phyloP scores from a whole-genome alignment of 2,329 filamentous ascomycete genomes.

The Meredithiella fracta region DNA sequence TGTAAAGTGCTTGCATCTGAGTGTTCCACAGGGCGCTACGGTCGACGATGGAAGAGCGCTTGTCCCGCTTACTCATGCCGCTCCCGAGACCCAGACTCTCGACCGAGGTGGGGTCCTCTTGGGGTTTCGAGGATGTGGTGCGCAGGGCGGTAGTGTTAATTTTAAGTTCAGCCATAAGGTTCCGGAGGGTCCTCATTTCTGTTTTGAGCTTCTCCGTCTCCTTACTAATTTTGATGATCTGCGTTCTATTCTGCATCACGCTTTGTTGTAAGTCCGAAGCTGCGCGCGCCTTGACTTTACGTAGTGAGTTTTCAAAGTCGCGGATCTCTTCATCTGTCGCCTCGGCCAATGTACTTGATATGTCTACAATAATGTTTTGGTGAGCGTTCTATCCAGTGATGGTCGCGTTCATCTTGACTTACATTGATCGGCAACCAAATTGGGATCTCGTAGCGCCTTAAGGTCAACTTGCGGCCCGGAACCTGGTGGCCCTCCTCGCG shows the following conservation, averaged over 20 bases:
- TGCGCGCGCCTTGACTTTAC: slow-evolving; percentile 61
- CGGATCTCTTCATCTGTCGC: slow-evolving; percentile 77
- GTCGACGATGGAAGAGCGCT: slow-evolving; percentile 73
- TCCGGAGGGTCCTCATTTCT: slow-evolving; percentile 82
- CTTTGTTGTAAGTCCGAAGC: slow-evolving; percentile 81
- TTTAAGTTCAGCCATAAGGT: slow-evolving; percentile 85
- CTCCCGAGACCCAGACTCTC: slow-evolving; percentile 34
- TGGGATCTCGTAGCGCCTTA: slow-evolving; percentile 63
- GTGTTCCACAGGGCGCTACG: slow-evolving; percentile 51
- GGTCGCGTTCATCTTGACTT: slow-evolving; percentile 19
- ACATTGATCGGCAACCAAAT: slow-evolving; percentile 66
- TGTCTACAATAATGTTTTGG: slow-evolving; percentile 27
- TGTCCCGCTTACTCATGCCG: slow-evolving; percentile 52
- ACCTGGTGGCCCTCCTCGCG: slow-evolving; percentile 30
- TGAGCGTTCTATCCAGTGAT: background rate
- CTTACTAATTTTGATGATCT: slow-evolving; percentile 98
- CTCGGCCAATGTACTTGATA: slow-evolving; percentile 58
- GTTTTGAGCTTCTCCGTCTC: slow-evolving; percentile 94
- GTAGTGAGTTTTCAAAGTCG: slow-evolving; percentile 60
- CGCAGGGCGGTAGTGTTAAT: slow-evolving; percentile 53
- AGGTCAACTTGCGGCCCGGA: slow-evolving; percentile 52
- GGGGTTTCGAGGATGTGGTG: slow-evolving; percentile 36
- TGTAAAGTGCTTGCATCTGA: slow-evolving; percentile 73
- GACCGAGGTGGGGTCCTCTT: slow-evolving; percentile 28
- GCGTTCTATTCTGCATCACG: slow-evolving; percentile 89